A percentile compares a stretch with the other conserved stretches of the same genome.
Evolutionary conservation across 208 protist genomes (phyloP).

Genomic region (Jaenimonas drosophilae): DNA sequence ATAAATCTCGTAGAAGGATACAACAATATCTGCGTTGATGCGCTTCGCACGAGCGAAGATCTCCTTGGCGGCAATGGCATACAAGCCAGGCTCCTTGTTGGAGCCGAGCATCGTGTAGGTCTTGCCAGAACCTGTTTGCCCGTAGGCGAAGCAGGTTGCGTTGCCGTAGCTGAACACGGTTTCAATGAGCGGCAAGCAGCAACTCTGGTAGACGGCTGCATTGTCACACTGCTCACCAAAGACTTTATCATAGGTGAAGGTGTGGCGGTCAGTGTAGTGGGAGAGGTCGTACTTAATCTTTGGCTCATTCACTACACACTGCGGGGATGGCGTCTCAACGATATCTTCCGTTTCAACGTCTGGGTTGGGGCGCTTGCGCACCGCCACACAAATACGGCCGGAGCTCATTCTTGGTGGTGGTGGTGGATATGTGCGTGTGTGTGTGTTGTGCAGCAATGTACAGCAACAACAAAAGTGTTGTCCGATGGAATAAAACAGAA

Average conservation of each 20-base stretch:
- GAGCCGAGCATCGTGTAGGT: conserved; percentile 91
- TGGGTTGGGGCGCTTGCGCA: conserved; percentile 81
- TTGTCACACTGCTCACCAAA: conserved; percentile 89
- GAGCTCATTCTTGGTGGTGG: conserved; percentile 21
- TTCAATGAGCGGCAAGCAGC: conserved; percentile 91
- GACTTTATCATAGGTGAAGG: conserved; percentile 95
- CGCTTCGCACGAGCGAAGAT: conserved; percentile 81
- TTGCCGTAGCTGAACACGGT: conserved; percentile 94
- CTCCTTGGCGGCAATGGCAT: conserved; percentile 91
- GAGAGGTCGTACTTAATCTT: conserved; percentile 94
- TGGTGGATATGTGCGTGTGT: too few relatives aligned
- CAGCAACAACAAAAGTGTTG: too few relatives aligned
- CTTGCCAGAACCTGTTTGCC: conserved; percentile 96
- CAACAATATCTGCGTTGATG: conserved; percentile 53
- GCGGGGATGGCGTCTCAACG: conserved; percentile 60
- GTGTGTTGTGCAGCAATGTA: too few relatives aligned
- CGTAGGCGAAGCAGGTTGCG: conserved; percentile 97
- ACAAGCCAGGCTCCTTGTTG: conserved; percentile 80
- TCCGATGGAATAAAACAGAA: too few relatives aligned
- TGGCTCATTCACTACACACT: conserved; percentile 84
- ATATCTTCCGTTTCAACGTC: conserved; percentile 71
- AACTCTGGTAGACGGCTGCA: conserved; percentile 87
- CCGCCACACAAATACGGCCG: conserved; percentile 84
- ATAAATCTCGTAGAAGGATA: conserved; percentile 97
- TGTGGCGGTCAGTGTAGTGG: conserved; percentile 94